Evolutionary conservation across 441 rosid genomes (phyloP), one percentile per base, ranked within the genome.

Genomic region (Arabidopsis hybrid): DNA sequence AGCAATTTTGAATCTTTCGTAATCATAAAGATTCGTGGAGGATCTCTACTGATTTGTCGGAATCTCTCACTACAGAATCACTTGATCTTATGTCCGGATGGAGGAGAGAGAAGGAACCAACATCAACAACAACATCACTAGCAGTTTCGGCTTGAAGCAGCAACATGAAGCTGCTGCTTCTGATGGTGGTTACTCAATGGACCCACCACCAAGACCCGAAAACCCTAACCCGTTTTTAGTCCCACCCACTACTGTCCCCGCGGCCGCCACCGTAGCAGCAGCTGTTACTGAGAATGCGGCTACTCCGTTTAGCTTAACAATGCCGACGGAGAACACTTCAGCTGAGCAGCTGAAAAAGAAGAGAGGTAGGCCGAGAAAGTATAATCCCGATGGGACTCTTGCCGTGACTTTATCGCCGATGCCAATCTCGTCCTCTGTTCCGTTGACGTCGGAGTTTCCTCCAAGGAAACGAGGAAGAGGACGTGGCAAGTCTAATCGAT

Each of bases 371-470:
- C 91, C 91, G 4, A 89, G 89, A 63, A 89, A 89, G 83, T 86
- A 84, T 69, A 81, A 81, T 18, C 83, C 90, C 3, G 91, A 87
- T 64, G 88, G 91, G 43, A 65, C 76, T 8, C 47, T 83, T 40
- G 71, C 83, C 2, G 51, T 69, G 63, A 77, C 91, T 14, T 75
- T 89, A 12, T 89, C 91, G 9, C 90, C 94, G 26, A 89, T 86
- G 91, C 91, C 94, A 16, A 85, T 89, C 62, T 87, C 94, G 2
- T 75, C 94, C 1, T 86, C 94, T n/a, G 80, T 92, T 61, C 99
- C 98, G 3, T 67, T 91, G 71, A 11, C 85, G 0, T 86, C 91
- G 13, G 92, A 83, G 6, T 78, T 70, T 63, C 73, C 91, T 10
- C 55, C 83, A 1, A 79, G 91, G 91, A 88, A 88, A 77, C 86